A percentile compares a stretch with the other conserved stretches of the same genome.
These are phyloP conservation scores for Pythium sukuiense DNA, from an alignment of 352 stramenopile genomes.

Conservation along the genomic window DNA sequence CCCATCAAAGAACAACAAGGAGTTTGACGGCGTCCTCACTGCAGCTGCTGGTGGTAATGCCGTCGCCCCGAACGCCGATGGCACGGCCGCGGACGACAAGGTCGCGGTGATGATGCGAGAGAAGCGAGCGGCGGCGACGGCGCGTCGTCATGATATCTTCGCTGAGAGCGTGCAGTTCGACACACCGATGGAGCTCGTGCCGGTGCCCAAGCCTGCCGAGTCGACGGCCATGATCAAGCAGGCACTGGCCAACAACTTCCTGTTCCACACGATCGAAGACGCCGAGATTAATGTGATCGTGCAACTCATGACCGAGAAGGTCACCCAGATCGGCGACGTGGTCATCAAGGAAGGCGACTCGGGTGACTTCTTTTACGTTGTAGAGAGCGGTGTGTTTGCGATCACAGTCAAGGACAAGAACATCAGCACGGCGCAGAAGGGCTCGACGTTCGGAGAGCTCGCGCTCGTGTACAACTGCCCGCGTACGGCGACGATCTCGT, in stretches of 20 bases:
- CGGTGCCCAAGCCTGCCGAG: slow-evolving; percentile 66
- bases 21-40: slow-evolving; percentile 45
- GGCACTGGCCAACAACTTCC: slow-evolving; percentile 74
- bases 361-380: slow-evolving; percentile 93
- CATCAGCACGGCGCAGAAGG: slow-evolving; percentile 64
- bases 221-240: slow-evolving; percentile 75
- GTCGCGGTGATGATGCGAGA: slow-evolving; percentile 61
- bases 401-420: slow-evolving; percentile 76
- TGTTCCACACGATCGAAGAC: slow-evolving; percentile 74
- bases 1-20: slow-evolving; percentile 40
- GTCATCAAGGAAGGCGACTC: slow-evolving; percentile 82
- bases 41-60: slow-evolving; percentile 1
- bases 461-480: slow-evolving; percentile 96
- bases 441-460: slow-evolving; percentile 94
- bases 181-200: slow-evolving; percentile 45
- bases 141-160: slow-evolving; percentile 64
- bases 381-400: slow-evolving; percentile 89
- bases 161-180: slow-evolving; percentile 79
- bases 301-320: slow-evolving; percentile 83
- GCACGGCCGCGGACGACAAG: slow-evolving; percentile 39
- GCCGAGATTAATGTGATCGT: slow-evolving; percentile 80
- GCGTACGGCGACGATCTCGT: slow-evolving; percentile 92
- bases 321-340: slow-evolving; percentile 45
- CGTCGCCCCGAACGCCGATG: slow-evolving; percentile 1
- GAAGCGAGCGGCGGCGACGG: slow-evolving; percentile 65